Base-by-base conservation (phyloP, 208 protist species). In the Naegleria fowleri region DNA sequence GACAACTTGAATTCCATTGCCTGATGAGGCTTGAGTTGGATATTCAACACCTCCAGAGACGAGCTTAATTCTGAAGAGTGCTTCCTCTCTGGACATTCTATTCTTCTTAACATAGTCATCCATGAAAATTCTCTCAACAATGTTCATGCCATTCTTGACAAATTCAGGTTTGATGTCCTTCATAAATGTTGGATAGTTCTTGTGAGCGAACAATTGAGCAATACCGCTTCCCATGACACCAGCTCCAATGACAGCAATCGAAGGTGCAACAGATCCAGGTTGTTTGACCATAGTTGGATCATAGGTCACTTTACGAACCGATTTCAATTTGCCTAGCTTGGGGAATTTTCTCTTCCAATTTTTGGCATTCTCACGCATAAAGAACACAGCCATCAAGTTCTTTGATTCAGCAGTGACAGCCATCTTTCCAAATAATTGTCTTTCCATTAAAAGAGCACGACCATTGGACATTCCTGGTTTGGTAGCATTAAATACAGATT, bases 301-400 rank as follows among this genome's bases (percentile, higher is more conserved):
- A 43, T 89, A n/a, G 36, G 22, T 89, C 11, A 79, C 87, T 40
- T 58, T 58, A 33, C 3, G 15, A 11, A 55, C 88, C 75, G 43
- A 4, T 39, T 43, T 89, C n/a, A n/a, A 39, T 58, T 39, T 90
- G 9, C 67, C 67, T 13, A 43, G 22, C 36, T n/a, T 38, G 58
- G 15, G 6, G 11, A 89, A 94, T 29, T 22, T 36, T 83, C 95
- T 93, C 92, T 95, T 95, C 91, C 94, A 94, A 94, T 97, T 97
- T 96, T 98, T 96, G 91, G 95, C 92, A 92, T 94, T 88, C 90
- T 98, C 96, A 90, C 94, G 94, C 91, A 96, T 93, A 88, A 98
- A 97, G 94, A 97, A 98, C 52, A 98, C 93, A 19, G 94, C 91
- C 91, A 97, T 96, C 51, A 97, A 95, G 84, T 95, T 96, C 93